Base-by-base conservation (phyloP, 805 yeast genomes). In the Ogataea trehaloabstinens region DNA sequence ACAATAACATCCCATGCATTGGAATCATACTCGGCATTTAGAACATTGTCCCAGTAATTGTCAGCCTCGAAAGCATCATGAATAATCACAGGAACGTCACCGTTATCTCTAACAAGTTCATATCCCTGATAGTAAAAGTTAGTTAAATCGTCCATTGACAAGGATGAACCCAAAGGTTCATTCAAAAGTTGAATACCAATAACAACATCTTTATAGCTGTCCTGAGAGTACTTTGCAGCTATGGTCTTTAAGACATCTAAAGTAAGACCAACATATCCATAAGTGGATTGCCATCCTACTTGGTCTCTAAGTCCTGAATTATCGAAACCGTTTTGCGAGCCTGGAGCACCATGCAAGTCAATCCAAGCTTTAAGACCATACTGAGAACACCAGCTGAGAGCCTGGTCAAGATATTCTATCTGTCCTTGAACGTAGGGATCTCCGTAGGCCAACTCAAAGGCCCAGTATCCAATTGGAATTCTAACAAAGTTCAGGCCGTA, bases 391-490 rank as follows among this genome's bases (percentile, higher is more conserved):
- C 96, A 91, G 13, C 58, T 72, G 29, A 90, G 64, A 12, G 96
- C 95, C 55, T 73, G 64, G 54, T 86, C 95, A 38, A 90, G 64
- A 61, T 84, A 86, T 6, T 64, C 58, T 41, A 66, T 76, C 63
- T 85, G 95, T 24, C 97, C 97, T 55, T 74, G 78, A 24, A 88
- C 93, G 54, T 87, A 90, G 3, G 97, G 96, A 59, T 90, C 97
- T 38, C 68, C 68, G 16, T 69, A 74, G 31, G 76, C 66, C 6
- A 63, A 55, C 34, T 71, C 56, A 60, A 85, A 87, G 7, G 96
- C 96, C 98, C 98, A 91, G 67, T 90, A 90, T 8, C 96, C 96
- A 39, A 90, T 77, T 31, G 98, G 97, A 43, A 90, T 82, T 55
- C 97, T 78, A 16, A 88, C 96, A 48, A 82, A 70, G 63, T 90